A percentile compares a stretch with the other conserved stretches of the same genome.
These are phyloP conservation scores for Pseudoturritis turrita DNA, from an alignment of 345 rosid species.

Conservation along the genomic window DNA sequence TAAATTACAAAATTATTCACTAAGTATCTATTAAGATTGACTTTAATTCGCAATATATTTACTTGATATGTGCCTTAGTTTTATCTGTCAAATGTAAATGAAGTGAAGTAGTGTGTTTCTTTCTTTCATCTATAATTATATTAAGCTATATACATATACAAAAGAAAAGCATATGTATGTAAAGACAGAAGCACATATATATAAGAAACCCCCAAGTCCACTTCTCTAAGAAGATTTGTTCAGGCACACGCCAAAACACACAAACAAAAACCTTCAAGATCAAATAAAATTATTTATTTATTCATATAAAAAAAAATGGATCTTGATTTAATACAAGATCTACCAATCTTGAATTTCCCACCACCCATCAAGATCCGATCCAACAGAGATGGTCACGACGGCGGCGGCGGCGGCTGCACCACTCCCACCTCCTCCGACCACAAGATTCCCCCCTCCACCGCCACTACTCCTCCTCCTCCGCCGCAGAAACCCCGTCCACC, in stretches of 20 bases:
- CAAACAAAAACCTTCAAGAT: conserved; percentile 4
- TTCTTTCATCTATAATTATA: neutral
- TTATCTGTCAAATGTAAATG: neutral
- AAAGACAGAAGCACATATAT: conserved; percentile 34
- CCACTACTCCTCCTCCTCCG: conserved; percentile 35
- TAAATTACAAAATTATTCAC: neutral
- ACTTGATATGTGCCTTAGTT: neutral
- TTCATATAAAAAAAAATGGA: conserved; percentile 10
- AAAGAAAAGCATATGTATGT: conserved; percentile 3
- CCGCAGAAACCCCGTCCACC: conserved; percentile 30
- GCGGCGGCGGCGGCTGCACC: conserved; percentile 26
- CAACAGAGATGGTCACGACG: conserved; percentile 10
- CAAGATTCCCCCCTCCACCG: conserved; percentile 28
- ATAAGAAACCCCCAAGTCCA: conserved; percentile 26
- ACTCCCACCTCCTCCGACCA: conserved; percentile 35
- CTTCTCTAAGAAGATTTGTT: conserved; percentile 37
- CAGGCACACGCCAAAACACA: conserved; percentile 21
- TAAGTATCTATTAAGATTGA: neutral
- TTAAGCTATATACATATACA: neutral
- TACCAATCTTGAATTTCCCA: conserved; percentile 27
- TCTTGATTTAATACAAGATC: conserved; percentile 30
- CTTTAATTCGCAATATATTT: neutral
- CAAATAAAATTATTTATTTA: neutral
- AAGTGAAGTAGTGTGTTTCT: neutral
- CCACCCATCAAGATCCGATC: conserved; percentile 31